Conservation (phyloP, 164 flowering plant species). For the Aristolochia fimbriata region DNA sequence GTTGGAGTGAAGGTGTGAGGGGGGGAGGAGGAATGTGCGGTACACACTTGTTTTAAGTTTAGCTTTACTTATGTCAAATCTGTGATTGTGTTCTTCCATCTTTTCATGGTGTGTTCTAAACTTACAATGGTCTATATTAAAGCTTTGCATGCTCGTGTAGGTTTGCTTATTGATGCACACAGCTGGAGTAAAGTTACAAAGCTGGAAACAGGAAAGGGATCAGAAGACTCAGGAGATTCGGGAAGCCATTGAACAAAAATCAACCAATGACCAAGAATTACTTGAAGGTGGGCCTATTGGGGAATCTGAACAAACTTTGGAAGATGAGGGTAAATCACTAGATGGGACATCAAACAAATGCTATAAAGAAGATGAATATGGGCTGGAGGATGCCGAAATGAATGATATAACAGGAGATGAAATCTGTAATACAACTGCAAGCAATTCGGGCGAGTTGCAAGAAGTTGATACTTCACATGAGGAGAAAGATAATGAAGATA, state of each 20-base stretch:
- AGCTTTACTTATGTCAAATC: too few relatives aligned
- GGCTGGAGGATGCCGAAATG: slow-evolving; percentile 14
- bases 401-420: slow-evolving; percentile 33
- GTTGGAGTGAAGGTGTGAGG: too few relatives aligned
- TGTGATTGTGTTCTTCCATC: too few relatives aligned
- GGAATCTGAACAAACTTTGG: slow-evolving; percentile 9
- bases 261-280: slow-evolving; percentile 17
- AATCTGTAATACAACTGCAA: slow-evolving; percentile 10
- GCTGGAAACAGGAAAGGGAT: slow-evolving; percentile 23
- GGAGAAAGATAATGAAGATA: slow-evolving; percentile 17
- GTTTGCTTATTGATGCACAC: slow-evolving; percentile 77
- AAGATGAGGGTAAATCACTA: slow-evolving; percentile 23
- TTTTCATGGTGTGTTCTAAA: too few relatives aligned
- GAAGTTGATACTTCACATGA: slow-evolving; percentile 8
- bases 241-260: slow-evolving; percentile 24
- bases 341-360: slow-evolving; percentile 22
- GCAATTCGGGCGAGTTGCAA: slow-evolving; percentile 1
- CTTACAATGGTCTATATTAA: too few relatives aligned
- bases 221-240: slow-evolving; percentile 24
- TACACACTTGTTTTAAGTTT: too few relatives aligned
- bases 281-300: slow-evolving; percentile 11
- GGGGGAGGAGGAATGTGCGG: too few relatives aligned
- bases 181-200: slow-evolving; percentile 42
- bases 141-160: slow-evolving; percentile 21
- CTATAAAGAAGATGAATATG: slow-evolving; percentile 17